Conservation (phyloP, 768 basidiomycete species). For the Lentinus brumalis region DNA sequence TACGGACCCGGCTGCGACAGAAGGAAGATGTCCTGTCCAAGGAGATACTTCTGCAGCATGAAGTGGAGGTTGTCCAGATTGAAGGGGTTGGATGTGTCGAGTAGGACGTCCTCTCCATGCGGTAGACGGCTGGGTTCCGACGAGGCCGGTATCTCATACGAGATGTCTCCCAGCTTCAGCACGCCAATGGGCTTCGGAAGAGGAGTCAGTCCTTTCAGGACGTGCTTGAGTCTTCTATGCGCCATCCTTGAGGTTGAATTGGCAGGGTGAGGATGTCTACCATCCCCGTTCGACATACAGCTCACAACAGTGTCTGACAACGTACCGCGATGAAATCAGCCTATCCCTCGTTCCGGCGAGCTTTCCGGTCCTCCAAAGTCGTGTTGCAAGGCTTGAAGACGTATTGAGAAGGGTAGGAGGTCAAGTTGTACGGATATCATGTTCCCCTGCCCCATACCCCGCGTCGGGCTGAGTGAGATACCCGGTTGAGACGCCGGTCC, state of each 20-base stretch:
- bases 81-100: conserved; percentile 54
- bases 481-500: background rate
- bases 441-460: background rate
- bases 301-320: background rate
- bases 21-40: conserved; percentile 69
- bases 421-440: background rate
- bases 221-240: conserved; percentile 45
- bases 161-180: conserved; percentile 57
- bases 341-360: background rate
- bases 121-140: conserved; percentile 49
- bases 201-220: conserved; percentile 47
- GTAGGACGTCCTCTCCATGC: conserved; percentile 41
- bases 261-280: too few species aligned
- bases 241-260: conserved; percentile 19
- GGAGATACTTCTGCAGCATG: conserved; percentile 66
- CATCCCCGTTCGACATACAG: too few species aligned
- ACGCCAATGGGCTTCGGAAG: conserved; percentile 49
- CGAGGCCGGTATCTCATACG: conserved; percentile 55
- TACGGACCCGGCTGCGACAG: conserved; percentile 70
- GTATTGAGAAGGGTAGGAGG: background rate
- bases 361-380: background rate
- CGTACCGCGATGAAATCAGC: background rate
- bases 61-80: conserved; percentile 64
- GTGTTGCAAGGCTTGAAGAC: background rate
- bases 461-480: background rate